phyloP scores from a whole-genome alignment of 225 moss, liverwort and hornwort species.

The Sphagnum contortum region DNA sequence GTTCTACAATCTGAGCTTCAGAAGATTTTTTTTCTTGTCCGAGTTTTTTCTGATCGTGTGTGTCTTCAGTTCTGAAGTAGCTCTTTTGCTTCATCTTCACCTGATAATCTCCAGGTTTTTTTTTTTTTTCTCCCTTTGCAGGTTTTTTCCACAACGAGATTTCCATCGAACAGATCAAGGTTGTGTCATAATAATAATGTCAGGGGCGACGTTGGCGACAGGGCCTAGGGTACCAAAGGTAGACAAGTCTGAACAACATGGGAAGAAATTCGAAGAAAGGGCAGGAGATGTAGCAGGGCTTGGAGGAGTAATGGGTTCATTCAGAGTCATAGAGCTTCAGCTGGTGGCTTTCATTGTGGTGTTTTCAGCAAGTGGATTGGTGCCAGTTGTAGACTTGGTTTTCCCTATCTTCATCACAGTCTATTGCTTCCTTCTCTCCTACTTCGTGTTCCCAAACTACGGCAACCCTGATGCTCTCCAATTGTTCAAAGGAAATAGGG shows the following conservation, averaged over 20 bases:
- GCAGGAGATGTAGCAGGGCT: constrained; percentile 25
- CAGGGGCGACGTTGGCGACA: constrained; percentile 74
- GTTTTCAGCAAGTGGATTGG: constrained; percentile 79
- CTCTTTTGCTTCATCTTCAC: no score
- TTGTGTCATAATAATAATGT: constrained; percentile 26
- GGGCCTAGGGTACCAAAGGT: constrained; percentile 24
- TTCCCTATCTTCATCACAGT: constrained; percentile 46
- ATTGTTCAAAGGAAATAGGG: constrained; percentile 63
- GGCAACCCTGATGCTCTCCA: constrained; percentile 26
- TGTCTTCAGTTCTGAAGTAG: no score
- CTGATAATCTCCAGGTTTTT: no score
- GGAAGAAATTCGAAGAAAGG: constrained; percentile 9
- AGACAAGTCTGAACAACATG: constrained; percentile 5
- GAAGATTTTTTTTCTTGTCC: no score
- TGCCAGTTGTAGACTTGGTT: constrained; percentile 56
- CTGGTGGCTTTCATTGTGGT: constrained; percentile 86
- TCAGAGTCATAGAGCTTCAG: constrained; percentile 81
- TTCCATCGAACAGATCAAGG: no score
- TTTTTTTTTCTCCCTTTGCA: no score
- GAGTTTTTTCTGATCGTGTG: no score
- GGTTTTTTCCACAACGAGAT: no score
- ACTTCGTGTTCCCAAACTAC: constrained; percentile 58
- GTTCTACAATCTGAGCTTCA: no score
- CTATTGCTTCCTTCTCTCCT: constrained; percentile 42
- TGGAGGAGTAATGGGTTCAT: constrained; percentile 82